These are phyloP conservation scores for Yamadazyma insecticola DNA, from an alignment of 805 yeast species.

Conservation along the genomic window DNA sequence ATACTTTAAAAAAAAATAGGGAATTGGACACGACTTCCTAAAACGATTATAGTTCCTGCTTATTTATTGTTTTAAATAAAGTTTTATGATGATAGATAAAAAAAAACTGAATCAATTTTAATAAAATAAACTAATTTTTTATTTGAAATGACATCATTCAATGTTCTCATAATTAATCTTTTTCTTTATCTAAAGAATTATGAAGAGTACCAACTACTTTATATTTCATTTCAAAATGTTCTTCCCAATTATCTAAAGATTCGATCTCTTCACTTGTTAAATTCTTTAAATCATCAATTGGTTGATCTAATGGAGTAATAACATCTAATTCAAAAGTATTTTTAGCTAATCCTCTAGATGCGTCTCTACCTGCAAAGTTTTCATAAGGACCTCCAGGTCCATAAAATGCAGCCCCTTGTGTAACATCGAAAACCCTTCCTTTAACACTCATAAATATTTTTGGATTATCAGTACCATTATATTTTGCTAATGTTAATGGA, in stretches of 20 bases:
- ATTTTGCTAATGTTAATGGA: slow-evolving; percentile 67
- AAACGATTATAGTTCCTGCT: too few species aligned
- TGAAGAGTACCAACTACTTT: slow-evolving; percentile 59
- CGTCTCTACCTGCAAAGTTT: slow-evolving; percentile 94
- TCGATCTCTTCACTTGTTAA: slow-evolving; percentile 57
- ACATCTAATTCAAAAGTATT: slow-evolving; percentile 73
- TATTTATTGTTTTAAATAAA: too few species aligned
- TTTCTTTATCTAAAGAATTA: slow-evolving; percentile 1
- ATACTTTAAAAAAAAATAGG: too few species aligned
- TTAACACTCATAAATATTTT: slow-evolving; percentile 82
- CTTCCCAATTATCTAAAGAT: slow-evolving; percentile 80
- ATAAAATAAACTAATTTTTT: too few species aligned
- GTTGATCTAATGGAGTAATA: slow-evolving; percentile 67
- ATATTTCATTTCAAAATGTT: slow-evolving; percentile 77
- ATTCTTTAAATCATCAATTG: slow-evolving; percentile 68
- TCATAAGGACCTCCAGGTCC: slow-evolving; percentile 96
- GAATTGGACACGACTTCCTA: too few species aligned
- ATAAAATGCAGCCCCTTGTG: slow-evolving; percentile 75
- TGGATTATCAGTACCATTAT: slow-evolving; percentile 76
- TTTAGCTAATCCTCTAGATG: slow-evolving; percentile 84
- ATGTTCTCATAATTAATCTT: too few species aligned
- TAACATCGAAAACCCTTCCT: slow-evolving; percentile 82
- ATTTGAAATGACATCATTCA: too few species aligned
- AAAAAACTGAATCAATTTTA: too few species aligned
- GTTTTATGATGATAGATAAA: too few species aligned